A percentile compares a stretch with the other conserved stretches of the same genome.
Conservation (phyloP, 768 basidiomycete genomes). For the Boletus speciosus region DNA sequence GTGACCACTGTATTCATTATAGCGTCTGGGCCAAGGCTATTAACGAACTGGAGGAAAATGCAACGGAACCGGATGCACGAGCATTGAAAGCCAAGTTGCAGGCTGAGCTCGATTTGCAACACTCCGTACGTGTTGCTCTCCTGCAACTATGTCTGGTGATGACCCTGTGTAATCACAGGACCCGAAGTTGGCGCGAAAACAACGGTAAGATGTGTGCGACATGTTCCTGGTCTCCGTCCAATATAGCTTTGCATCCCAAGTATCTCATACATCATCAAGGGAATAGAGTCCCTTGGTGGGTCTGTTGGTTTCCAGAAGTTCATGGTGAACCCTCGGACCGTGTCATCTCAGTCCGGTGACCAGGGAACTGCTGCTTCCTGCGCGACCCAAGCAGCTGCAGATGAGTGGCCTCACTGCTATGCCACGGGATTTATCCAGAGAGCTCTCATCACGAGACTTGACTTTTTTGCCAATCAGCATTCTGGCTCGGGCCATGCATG, state of each 20-base stretch:
- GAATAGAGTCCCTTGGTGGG: slow-evolving; percentile 2
- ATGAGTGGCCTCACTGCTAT: neutral
- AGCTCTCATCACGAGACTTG: neutral
- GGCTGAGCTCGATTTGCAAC: neutral
- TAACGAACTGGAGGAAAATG: neutral
- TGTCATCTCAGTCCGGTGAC: neutral
- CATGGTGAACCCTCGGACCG: neutral
- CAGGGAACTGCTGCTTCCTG: neutral
- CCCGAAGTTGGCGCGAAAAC: neutral
- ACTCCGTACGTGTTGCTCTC: neutral
- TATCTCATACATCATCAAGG: neutral
- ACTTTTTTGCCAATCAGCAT: neutral
- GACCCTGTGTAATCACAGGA: neutral
- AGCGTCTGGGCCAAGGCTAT: neutral
- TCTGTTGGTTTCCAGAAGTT: slow-evolving; percentile 1
- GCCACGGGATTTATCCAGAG: neutral
- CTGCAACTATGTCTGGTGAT: neutral
- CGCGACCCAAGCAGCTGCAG: neutral
- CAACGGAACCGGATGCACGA: neutral
- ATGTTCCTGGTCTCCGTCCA: neutral
- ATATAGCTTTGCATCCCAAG: neutral
- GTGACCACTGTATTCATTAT: neutral
- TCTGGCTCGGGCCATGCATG: neutral
- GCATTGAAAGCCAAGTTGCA: neutral
- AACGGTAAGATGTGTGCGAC: neutral